Conservation (phyloP, 257 asterid genomes). For the Przewalskia tangutica region DNA sequence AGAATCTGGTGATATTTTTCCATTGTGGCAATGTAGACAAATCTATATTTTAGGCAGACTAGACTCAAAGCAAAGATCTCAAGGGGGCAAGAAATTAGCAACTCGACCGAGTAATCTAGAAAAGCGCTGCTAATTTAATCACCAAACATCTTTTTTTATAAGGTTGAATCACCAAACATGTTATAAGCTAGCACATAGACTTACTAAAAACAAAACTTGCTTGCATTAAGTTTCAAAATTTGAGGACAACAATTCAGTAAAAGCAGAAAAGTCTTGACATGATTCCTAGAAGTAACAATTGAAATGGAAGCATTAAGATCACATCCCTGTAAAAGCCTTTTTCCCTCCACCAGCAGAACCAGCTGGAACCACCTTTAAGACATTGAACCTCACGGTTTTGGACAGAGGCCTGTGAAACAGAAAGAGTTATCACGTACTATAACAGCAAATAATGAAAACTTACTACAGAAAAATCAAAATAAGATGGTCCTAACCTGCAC, state of each 20-base stretch:
- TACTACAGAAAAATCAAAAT: neutral
- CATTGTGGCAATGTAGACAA: too few species aligned
- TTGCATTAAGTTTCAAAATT: neutral
- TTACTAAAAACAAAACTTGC: neutral
- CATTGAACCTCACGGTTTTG: conserved; percentile 7
- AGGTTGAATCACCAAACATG: neutral
- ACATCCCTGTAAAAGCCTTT: conserved; percentile 8
- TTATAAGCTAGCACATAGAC: neutral
- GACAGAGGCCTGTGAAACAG: conserved; percentile 23
- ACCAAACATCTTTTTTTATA: neutral
- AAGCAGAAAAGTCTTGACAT: neutral
- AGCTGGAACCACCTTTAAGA: conserved; percentile 26
- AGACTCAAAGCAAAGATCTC: neutral
- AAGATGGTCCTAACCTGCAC: conserved; percentile 21
- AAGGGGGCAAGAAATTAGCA: neutral
- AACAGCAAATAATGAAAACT: neutral
- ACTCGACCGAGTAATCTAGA: neutral
- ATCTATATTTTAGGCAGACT: neutral
- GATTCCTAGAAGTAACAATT: neutral
- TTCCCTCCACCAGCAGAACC: conserved; percentile 29
- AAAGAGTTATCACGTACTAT: neutral
- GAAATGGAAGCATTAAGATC: neutral
- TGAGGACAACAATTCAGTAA: neutral
- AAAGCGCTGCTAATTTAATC: too few species aligned
- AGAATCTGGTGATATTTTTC: neutral